A percentile compares a stretch with the other conserved stretches of the same genome.
These are phyloP conservation scores for Tagetes patula DNA, from an alignment of 129 eudicot species.

Conservation along the genomic window DNA sequence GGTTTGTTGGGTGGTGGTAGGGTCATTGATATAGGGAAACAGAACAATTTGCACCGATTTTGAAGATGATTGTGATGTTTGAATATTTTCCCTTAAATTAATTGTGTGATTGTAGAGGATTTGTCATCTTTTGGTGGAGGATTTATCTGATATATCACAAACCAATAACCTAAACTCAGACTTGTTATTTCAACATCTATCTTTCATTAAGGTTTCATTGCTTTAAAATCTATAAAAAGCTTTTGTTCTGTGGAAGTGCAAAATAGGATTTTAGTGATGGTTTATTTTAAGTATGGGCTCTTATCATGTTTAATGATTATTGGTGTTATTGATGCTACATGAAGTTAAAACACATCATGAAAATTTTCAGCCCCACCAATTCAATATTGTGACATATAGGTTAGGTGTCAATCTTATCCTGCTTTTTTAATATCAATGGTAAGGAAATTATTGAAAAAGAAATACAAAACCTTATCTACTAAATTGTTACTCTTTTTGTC, in stretches of 20 bases:
- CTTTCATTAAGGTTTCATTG: not conserved
- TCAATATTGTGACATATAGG: conserved; percentile 3
- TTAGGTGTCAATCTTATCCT: conserved; percentile 26
- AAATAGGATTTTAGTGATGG: conserved; percentile 10
- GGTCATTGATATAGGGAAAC: conserved; percentile 4
- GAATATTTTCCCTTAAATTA: not conserved
- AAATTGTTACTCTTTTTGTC: conserved; percentile 10
- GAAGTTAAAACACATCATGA: conserved; percentile 1
- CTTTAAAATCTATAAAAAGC: not conserved
- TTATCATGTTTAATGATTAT: conserved; percentile 1
- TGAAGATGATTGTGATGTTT: not conserved
- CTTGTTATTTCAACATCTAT: not conserved
- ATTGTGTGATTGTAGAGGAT: not conserved
- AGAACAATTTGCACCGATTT: conserved; percentile 5
- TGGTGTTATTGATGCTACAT: conserved; percentile 15
- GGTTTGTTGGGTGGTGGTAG: conserved; percentile 10
- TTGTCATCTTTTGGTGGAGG: conserved; percentile 8
- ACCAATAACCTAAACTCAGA: not conserved
- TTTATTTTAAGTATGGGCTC: conserved; percentile 18
- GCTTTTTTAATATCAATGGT: conserved; percentile 8
- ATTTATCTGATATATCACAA: conserved; percentile 11
- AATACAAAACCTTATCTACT: conserved; percentile 16
- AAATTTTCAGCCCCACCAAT: not conserved
- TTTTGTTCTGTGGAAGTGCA: conserved; percentile 5
- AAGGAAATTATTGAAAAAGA: not conserved